A percentile compares a stretch with the other conserved stretches of the same genome.
Evolutionary conservation across 768 basidiomycete species (phyloP).

Genomic region (Melanogaster broomeanus): DNA sequence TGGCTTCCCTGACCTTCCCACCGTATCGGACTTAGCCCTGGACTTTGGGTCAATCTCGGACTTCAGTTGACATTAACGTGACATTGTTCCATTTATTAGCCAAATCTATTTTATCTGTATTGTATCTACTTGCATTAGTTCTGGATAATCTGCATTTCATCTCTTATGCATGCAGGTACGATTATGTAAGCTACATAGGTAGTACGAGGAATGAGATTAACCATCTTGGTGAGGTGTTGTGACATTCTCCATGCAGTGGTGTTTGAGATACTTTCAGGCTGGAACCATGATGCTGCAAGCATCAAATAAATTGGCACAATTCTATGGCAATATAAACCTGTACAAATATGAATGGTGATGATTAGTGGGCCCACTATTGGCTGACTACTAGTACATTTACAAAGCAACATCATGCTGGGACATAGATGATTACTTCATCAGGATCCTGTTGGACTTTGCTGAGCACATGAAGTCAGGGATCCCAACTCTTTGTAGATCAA

Average conservation of each 20-base stretch:
- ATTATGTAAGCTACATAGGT: slow-evolving; percentile 4
- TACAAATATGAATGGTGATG: too few species aligned
- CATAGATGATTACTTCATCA: too few species aligned
- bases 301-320: too few species aligned
- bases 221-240: slow-evolving; percentile 67
- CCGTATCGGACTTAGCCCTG: slow-evolving; percentile 27
- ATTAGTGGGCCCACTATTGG: too few species aligned
- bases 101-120: slow-evolving; percentile 31
- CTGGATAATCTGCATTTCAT: slow-evolving; percentile 17
- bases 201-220: slow-evolving; percentile 31
- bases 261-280: slow-evolving; percentile 54
- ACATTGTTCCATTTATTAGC: slow-evolving; percentile 25
- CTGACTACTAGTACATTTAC: too few species aligned
- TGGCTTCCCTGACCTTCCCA: slow-evolving; percentile 27
- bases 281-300: slow-evolving; percentile 13
- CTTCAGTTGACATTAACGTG: slow-evolving; percentile 16
- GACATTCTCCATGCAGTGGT: slow-evolving; percentile 56
- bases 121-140: slow-evolving; percentile 33
- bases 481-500: too few species aligned
- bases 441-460: too few species aligned
- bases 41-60: slow-evolving; percentile 28
- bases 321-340: too few species aligned
- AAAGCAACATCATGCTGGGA: too few species aligned
- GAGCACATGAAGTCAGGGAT: too few species aligned
- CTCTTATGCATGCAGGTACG: not conserved